Base-by-base conservation (phyloP, 2,329 filamentous ascomycete genomes). In the Exophiala xenobiotica region DNA sequence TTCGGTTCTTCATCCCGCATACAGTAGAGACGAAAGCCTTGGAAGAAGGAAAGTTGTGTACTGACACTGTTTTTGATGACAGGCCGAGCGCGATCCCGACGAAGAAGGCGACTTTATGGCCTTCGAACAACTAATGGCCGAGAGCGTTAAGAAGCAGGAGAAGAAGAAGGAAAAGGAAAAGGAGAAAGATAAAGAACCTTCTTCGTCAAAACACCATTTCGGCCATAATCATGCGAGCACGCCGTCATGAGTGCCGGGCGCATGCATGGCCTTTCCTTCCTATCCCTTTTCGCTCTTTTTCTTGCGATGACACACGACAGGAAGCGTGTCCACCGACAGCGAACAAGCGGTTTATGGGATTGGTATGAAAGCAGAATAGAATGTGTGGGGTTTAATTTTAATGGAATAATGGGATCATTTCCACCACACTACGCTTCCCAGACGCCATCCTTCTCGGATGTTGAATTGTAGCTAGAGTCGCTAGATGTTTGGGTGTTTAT, bases 21-120 rank as follows among this genome's bases (percentile, higher is more conserved):
- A 5, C 11, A 3, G n/a, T 31, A 2, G 27, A 9, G 20, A 16
- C 24, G 14, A 31, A 9, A 12, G 7, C 4, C n/a, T n/a, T n/a
- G n/a, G n/a, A n/a, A n/a, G n/a, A n/a, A n/a, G n/a, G n/a, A n/a
- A n/a, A n/a, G n/a, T n/a, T n/a, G n/a, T n/a, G n/a, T n/a, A n/a
- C 26, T 31, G 8, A 14, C 16, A 23, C 20, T 31, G 14, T 44
- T 27, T 29, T 24, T 31, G 12, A 27, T 38, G 4, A 41, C 61
- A 96, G 91, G 89, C 92, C 33, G 81, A 87, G 69, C 85, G 93
- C 57, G 87, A 92, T 48, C 87, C 92, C 35, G 93, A 99, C 59
- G 93, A 99, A 75, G 93, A 99, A 72, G 92, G 93, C 59, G 93
- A 97, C 65, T 97, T 95, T 73, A 95, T 99, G 82, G 91, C 92